These are phyloP conservation scores for Sherardia arvensis DNA, from an alignment of 257 asterid genomes.

Conservation along the genomic window DNA sequence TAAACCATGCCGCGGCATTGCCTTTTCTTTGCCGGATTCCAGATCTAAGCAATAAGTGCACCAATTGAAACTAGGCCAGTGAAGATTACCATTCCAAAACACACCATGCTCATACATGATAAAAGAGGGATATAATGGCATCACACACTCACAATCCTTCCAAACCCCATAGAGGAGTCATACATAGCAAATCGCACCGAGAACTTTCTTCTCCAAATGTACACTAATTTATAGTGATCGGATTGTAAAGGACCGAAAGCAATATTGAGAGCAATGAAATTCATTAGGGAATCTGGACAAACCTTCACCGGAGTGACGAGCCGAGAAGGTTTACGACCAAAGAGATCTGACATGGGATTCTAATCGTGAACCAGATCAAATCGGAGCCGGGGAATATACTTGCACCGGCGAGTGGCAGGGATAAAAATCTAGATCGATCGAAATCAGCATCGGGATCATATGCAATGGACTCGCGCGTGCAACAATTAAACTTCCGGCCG, in stretches of 20 bases:
- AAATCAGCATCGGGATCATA: too few relatives aligned
- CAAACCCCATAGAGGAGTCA: slow-evolving; percentile 11
- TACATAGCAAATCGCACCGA: slow-evolving; percentile 1
- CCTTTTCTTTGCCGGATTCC: neutral
- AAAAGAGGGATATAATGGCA: neutral
- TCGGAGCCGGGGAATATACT: too few relatives aligned
- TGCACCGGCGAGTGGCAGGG: too few relatives aligned
- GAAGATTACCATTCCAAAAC: slow-evolving; percentile 10
- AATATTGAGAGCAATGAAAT: too few relatives aligned
- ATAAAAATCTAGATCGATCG: too few relatives aligned
- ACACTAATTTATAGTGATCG: slow-evolving; percentile 8
- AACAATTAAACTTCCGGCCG: too few relatives aligned
- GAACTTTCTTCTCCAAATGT: slow-evolving; percentile 2
- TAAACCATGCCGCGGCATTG: neutral
- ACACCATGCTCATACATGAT: slow-evolving; percentile 3
- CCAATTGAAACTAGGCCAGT: slow-evolving; percentile 9
- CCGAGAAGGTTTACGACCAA: too few relatives aligned
- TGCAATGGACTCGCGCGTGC: too few relatives aligned
- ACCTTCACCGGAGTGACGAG: too few relatives aligned
- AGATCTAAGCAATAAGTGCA: slow-evolving; percentile 7
- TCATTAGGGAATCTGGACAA: too few relatives aligned
- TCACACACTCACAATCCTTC: neutral
- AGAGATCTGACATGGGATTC: too few relatives aligned
- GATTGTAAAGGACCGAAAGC: neutral
- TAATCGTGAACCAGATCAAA: too few relatives aligned